Conservation (phyloP, 352 stramenopile genomes). For the Globisporangium okanoganense region DNA sequence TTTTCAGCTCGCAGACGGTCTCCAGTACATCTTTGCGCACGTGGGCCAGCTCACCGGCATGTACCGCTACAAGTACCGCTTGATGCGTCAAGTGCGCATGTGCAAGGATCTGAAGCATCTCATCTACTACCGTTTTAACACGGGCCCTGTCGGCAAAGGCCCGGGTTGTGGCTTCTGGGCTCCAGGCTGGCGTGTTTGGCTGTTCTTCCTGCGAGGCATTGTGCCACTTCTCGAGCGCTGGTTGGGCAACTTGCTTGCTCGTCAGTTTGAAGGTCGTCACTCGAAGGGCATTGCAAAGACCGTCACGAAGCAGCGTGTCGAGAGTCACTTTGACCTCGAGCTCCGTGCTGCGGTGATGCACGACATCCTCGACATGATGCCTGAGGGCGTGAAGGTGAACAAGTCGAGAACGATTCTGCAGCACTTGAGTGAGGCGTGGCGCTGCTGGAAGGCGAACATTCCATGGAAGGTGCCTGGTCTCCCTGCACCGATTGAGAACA, state of each 20-base stretch:
- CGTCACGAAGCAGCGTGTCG: conserved; percentile 99
- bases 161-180: conserved; percentile 99
- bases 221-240: conserved; percentile 98
- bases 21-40: conserved; percentile 99
- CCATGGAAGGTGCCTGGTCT: conserved; percentile 99
- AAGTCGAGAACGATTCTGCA: conserved; percentile 98
- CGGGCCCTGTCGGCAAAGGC: conserved; percentile 98
- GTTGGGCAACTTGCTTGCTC: conserved; percentile 98
- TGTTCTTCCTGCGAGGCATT: conserved; percentile 99
- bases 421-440: conserved; percentile 98
- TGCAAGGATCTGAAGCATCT: conserved; percentile 99
- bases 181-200: conserved; percentile 98
- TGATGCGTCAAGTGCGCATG: conserved; percentile 97
- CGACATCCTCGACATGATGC: conserved; percentile 99
- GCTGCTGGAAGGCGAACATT: conserved; percentile 99
- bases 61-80: conserved; percentile 99
- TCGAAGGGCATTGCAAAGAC: conserved; percentile 99
- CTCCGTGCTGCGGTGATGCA: conserved; percentile 99
- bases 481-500: conserved; percentile 99
- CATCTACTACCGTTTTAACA: conserved; percentile 99
- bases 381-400: conserved; percentile 99
- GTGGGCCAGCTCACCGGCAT: conserved; percentile 99
- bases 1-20: conserved; percentile 98
- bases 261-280: conserved; percentile 99
- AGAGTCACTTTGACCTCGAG: conserved; percentile 99